phyloP scores from a whole-genome alignment of 1,284 basidiomycete species.

The Ceratobasidium sp. region DNA sequence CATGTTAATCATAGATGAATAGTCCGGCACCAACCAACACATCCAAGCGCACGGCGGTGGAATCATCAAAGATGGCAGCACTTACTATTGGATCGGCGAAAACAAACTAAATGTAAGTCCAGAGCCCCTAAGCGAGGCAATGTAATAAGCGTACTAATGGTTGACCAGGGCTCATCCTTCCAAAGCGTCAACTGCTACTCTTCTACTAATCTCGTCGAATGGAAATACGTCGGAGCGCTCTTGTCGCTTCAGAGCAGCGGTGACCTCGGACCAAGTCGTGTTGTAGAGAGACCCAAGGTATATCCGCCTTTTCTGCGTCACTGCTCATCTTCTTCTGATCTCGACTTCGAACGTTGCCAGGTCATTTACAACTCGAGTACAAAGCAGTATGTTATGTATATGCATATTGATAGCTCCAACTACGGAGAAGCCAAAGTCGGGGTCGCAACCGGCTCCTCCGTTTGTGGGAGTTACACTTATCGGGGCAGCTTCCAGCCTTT shows the following conservation, averaged over 20 bases:
- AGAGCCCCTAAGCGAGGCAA: background rate
- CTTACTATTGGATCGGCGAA: constrained; percentile 48
- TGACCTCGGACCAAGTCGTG: constrained; percentile 47
- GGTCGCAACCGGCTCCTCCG: constrained; percentile 46
- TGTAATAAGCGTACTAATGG: background rate
- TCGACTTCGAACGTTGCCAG: constrained; percentile 7
- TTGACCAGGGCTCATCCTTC: constrained; percentile 42
- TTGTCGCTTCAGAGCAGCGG: constrained; percentile 46
- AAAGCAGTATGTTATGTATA: constrained; percentile 48
- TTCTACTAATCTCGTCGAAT: constrained; percentile 47
- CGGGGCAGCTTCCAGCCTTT: constrained; percentile 47
- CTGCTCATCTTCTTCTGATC: too few relatives aligned
- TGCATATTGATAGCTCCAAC: constrained; percentile 49
- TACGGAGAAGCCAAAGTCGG: constrained; percentile 50
- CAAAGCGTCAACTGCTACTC: constrained; percentile 49
- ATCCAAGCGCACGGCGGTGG: constrained; percentile 49
- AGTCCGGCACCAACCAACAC: constrained; percentile 47
- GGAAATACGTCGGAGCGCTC: constrained; percentile 48
- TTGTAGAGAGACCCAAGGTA: constrained; percentile 48
- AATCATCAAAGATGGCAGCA: constrained; percentile 47
- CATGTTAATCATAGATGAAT: background rate
- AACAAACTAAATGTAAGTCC: constrained; percentile 47
- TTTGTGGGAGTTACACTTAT: constrained; percentile 47
- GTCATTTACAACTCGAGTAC: constrained; percentile 46
- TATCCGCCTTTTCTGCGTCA: background rate